Percentiles rank a stretch among this genome's conserved stretches.
Evolutionary conservation across 2,329 filamentous ascomycete genomes (phyloP).

Genomic region (Ophiocordyceps camponoti-saundersi): DNA sequence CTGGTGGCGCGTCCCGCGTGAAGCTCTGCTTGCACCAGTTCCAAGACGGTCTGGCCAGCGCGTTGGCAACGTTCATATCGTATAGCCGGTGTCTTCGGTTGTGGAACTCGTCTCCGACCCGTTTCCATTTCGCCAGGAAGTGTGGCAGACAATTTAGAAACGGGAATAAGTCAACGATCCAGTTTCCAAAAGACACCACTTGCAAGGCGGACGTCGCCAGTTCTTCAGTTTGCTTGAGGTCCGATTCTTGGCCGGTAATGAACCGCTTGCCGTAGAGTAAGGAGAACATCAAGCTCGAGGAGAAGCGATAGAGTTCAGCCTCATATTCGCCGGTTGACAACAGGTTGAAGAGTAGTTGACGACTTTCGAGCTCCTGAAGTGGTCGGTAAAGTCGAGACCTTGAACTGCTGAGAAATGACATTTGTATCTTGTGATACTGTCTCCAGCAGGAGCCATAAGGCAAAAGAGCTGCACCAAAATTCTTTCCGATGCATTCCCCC

Average conservation of each 20-base stretch:
- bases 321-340: constrained; percentile 13
- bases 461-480: constrained; percentile 21
- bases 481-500: constrained; percentile 15
- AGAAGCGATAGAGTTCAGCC: constrained; percentile 16
- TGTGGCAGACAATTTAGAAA: constrained; percentile 21
- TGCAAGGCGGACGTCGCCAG: constrained; percentile 10
- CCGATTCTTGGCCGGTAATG: constrained; percentile 8
- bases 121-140: constrained; percentile 17
- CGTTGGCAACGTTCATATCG: background rate
- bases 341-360: constrained; percentile 23
- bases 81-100: constrained; percentile 13
- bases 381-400: constrained; percentile 17
- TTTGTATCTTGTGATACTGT: constrained; percentile 21
- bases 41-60: background rate
- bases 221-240: constrained; percentile 8
- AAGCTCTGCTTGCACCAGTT: constrained; percentile 2
- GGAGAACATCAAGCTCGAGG: constrained; percentile 19
- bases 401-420: constrained; percentile 12
- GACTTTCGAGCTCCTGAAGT: constrained; percentile 27
- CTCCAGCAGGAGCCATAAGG: constrained; percentile 21
- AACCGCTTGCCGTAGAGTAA: constrained; percentile 20
- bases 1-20: background rate
- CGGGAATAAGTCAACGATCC: constrained; percentile 24
- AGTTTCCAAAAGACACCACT: constrained; percentile 13
- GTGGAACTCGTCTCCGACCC: constrained; percentile 12